Conservation (phyloP, 495 filamentous ascomycete species). For the Neurospora sp. region DNA sequence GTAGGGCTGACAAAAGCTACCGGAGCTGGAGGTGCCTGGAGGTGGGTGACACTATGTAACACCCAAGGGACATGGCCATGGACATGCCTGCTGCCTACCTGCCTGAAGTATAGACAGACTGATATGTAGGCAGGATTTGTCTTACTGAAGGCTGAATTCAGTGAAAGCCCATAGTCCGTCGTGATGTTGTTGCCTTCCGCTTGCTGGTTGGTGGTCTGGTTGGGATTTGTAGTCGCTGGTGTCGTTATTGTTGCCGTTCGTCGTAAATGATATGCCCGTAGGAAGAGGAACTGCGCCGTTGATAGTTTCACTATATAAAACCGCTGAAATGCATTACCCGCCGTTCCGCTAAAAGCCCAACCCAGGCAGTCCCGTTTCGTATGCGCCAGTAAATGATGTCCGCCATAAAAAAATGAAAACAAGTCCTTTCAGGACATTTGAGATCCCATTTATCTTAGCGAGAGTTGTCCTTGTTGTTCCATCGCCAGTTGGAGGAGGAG, state of each 20-base stretch:
- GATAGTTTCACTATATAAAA: background rate
- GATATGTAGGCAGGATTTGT: background rate
- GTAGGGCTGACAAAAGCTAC: background rate
- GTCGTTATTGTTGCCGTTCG: background rate
- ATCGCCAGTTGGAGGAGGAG: constrained; percentile 5
- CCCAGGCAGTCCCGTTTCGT: background rate
- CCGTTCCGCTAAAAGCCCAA: background rate
- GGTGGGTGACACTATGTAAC: background rate
- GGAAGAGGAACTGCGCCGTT: background rate
- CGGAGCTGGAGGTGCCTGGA: background rate
- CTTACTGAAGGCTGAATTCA: background rate
- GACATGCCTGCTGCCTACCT: background rate
- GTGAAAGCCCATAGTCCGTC: background rate
- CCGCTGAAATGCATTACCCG: background rate
- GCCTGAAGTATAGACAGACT: background rate
- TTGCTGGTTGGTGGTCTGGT: background rate
- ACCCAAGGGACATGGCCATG: background rate
- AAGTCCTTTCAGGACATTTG: background rate
- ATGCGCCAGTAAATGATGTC: background rate
- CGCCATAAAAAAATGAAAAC: background rate
- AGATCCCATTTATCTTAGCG: background rate
- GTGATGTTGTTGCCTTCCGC: background rate
- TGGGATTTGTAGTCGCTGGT: background rate
- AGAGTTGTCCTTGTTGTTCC: background rate
- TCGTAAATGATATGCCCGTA: background rate